Evolutionary conservation across 495 filamentous ascomycete genomes (phyloP).

Genomic region (Patellaria atrata): DNA sequence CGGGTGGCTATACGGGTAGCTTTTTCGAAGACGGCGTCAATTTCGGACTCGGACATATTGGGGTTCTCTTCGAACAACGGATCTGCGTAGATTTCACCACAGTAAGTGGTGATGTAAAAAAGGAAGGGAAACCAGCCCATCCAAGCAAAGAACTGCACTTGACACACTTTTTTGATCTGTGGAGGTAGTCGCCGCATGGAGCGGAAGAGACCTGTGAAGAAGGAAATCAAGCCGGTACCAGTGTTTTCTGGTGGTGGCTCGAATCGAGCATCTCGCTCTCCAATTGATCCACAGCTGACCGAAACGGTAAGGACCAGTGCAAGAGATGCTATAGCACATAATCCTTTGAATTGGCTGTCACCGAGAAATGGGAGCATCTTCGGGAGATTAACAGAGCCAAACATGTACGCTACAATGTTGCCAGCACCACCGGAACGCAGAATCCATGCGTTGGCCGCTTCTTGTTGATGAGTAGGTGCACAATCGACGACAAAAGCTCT

Average conservation of each 20-base stretch:
- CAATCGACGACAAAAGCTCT: slow-evolving; percentile 85
- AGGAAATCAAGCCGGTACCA: slow-evolving; percentile 47
- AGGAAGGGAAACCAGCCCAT: slow-evolving; percentile 36
- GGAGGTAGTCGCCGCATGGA: slow-evolving; percentile 62
- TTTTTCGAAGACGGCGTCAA: slow-evolving; percentile 64
- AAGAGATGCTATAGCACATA: slow-evolving; percentile 67
- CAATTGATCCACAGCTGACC: slow-evolving; percentile 48
- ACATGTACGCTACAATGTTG: slow-evolving; percentile 74
- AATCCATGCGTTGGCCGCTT: slow-evolving; percentile 78
- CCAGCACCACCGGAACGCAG: slow-evolving; percentile 66
- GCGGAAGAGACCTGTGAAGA: slow-evolving; percentile 64
- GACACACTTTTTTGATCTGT: slow-evolving; percentile 68
- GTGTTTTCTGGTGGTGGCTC: slow-evolving; percentile 44
- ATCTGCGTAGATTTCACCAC: slow-evolving; percentile 34
- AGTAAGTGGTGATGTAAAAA: slow-evolving; percentile 2
- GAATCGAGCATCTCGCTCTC: slow-evolving; percentile 63
- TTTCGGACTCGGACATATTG: slow-evolving; percentile 54
- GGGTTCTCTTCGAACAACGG: slow-evolving; percentile 63
- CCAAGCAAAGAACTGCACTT: slow-evolving; percentile 83
- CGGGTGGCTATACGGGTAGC: slow-evolving; percentile 72
- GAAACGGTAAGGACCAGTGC: slow-evolving; percentile 50
- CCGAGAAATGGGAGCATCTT: slow-evolving; percentile 59
- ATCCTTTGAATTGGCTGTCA: slow-evolving; percentile 74
- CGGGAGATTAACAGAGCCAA: slow-evolving; percentile 65
- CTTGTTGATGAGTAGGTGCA: slow-evolving; percentile 78